phyloP scores from a whole-genome alignment of 169 alveolate species.

The Plasmodium ovale region DNA sequence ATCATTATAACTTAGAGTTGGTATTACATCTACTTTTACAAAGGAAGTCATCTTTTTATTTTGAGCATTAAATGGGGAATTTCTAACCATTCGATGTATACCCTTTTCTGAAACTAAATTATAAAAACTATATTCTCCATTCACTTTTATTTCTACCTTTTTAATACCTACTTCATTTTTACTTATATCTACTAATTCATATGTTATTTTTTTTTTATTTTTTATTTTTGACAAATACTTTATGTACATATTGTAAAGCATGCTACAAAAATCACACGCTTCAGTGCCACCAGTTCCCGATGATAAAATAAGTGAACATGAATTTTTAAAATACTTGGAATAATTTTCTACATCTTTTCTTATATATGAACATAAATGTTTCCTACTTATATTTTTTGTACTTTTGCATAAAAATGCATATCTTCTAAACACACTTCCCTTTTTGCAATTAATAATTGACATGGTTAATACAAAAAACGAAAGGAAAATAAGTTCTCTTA shows the following conservation, averaged over 20 bases:
- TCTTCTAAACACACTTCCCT: neutral
- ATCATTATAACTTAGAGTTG: conserved; percentile 80
- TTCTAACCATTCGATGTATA: conserved; percentile 83
- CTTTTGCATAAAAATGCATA: conserved; percentile 29
- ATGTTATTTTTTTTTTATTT: conserved; percentile 75
- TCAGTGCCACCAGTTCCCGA: conserved; percentile 87
- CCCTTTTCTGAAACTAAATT: conserved; percentile 85
- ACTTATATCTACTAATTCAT: conserved; percentile 77
- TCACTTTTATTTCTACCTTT: conserved; percentile 81
- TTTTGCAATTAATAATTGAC: conserved; percentile 46
- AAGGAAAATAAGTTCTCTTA: too few relatives aligned
- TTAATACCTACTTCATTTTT: conserved; percentile 80
- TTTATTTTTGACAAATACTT: conserved; percentile 77
- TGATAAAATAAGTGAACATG: conserved; percentile 60
- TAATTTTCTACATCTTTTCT: conserved; percentile 61
- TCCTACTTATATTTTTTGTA: conserved; percentile 9
- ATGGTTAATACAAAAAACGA: conserved; percentile 28
- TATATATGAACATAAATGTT: conserved; percentile 40
- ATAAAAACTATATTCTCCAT: conserved; percentile 83
- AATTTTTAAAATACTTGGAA: conserved; percentile 69
- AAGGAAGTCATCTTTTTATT: conserved; percentile 83
- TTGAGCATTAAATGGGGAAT: conserved; percentile 81
- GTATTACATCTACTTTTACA: conserved; percentile 85
- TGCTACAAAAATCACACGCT: conserved; percentile 84
- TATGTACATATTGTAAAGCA: conserved; percentile 82